Conservation (phyloP, 2,329 filamentous ascomycete species). For the Pyrenophora teres region DNA sequence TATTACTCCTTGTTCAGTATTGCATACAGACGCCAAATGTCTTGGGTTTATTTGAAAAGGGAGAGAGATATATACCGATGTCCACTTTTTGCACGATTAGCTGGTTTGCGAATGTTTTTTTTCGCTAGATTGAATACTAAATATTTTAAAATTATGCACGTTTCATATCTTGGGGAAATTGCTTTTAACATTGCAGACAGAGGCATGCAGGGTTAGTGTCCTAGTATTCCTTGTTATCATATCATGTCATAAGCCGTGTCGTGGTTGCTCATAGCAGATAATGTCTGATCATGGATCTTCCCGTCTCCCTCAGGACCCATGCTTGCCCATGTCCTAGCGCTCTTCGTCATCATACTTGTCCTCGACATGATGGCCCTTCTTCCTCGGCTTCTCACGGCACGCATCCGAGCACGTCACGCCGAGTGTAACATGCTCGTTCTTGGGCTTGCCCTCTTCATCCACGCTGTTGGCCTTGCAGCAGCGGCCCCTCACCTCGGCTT, state of each 20-base stretch:
- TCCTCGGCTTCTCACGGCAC: not conserved
- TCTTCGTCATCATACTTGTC: not conserved
- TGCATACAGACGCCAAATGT: not conserved
- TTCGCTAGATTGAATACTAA: constrained; percentile 13
- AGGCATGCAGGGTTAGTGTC: too few species aligned
- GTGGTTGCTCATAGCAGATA: too few species aligned
- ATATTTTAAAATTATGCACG: not conserved
- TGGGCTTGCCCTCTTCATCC: not conserved
- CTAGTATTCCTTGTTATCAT: too few species aligned
- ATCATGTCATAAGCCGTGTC: too few species aligned
- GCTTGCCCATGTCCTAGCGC: too few species aligned
- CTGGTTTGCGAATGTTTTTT: not conserved
- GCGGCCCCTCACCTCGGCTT: not conserved
- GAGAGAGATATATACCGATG: constrained; percentile 7
- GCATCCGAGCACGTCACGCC: not conserved
- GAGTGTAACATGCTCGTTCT: not conserved
- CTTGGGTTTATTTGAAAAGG: constrained; percentile 8
- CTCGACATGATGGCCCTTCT: not conserved
- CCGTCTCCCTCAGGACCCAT: not conserved
- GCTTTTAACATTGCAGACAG: too few species aligned
- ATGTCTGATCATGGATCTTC: too few species aligned
- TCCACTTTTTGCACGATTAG: constrained; percentile 6
- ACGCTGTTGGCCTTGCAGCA: not conserved
- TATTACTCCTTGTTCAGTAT: constrained; percentile 1
- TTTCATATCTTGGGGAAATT: too few species aligned